Percentiles rank a stretch among this genome's conserved stretches.
These are phyloP conservation scores for Chaetoceros muelleri DNA, from an alignment of 108 stramenopile genomes.

Conservation along the genomic window DNA sequence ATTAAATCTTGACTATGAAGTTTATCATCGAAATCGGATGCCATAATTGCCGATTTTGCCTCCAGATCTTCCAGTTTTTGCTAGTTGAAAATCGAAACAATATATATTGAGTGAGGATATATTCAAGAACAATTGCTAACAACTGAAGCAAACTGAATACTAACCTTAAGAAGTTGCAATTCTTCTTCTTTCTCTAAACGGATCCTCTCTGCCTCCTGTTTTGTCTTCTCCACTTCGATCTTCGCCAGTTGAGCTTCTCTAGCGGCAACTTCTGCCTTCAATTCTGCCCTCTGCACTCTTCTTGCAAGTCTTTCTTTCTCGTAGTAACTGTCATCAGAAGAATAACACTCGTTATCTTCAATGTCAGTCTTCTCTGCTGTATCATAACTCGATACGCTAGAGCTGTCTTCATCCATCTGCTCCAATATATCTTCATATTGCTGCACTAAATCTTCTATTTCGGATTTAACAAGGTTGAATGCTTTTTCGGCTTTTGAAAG, in stretches of 20 bases:
- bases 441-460: conserved; percentile 62
- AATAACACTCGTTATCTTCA: conserved; percentile 14
- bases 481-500: conserved; percentile 70
- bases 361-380: conserved; percentile 33
- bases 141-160: conserved; percentile 38
- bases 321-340: conserved; percentile 8
- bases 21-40: background rate
- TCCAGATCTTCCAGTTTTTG: background rate
- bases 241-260: conserved; percentile 56
- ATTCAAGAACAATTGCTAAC: conserved; percentile 22
- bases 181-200: conserved; percentile 66
- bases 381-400: conserved; percentile 39
- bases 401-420: conserved; percentile 47
- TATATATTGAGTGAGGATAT: conserved; percentile 10
- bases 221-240: conserved; percentile 35
- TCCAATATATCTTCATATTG: conserved; percentile 61
- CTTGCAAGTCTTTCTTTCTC: conserved; percentile 40
- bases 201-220: too few species aligned
- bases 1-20: background rate
- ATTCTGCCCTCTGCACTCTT: conserved; percentile 59
- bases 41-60: background rate
- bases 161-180: conserved; percentile 40
- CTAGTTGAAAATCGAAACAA: background rate
- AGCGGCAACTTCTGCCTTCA: conserved; percentile 62
- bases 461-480: conserved; percentile 44